Evolutionary conservation across 169 alveolate genomes (phyloP), one percentile per base, ranked within the genome.

Genomic region (Cryptosporidium baileyi): DNA sequence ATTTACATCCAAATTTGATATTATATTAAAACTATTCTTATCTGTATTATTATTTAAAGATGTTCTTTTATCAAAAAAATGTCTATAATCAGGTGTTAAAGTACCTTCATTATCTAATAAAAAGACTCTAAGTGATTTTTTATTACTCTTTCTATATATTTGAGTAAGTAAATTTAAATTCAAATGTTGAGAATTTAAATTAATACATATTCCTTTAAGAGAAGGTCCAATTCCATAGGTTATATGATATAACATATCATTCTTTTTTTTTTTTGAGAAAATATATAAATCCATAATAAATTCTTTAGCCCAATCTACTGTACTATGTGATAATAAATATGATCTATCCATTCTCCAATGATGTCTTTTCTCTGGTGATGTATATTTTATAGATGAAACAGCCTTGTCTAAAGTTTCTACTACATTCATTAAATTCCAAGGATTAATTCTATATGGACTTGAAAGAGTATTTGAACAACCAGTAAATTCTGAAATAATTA

Each of bases 341-440:
- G 81, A 61, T 22, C 47, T 65, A 17, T 65, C 81, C 81, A 65
- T 49, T 15, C 49, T 65, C 81, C 81, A 65, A 1, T 65, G 81
- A 19, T 47, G 63, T 30, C 47, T 65, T 44, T 65, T 51, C 17
- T 65, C 63, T 1, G 44, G 60, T 5, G 60, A 65, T 13, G 32
- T 47, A 2, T 44, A 30, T 13, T 51, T 45, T 28, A 34, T 51
- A n/a, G 49, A 65, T 1, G 90, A 85, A 80, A 90, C 80, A 15
- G 89, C 90, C 51, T 80, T 59, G 61, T 91, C 94, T 80, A 92
- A 41, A 22, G 94, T 93, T 47, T 82, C 93, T 2, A 90, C 90
- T 45, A 92, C 89, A 45, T 81, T 90, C 49, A 91, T 93, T 49
- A 88, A 44, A 67, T 92, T 90, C 95, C 95, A 92, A 22, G 95